These are phyloP conservation scores for Quercus alba DNA, from an alignment of 306 rosid species.

Conservation along the genomic window DNA sequence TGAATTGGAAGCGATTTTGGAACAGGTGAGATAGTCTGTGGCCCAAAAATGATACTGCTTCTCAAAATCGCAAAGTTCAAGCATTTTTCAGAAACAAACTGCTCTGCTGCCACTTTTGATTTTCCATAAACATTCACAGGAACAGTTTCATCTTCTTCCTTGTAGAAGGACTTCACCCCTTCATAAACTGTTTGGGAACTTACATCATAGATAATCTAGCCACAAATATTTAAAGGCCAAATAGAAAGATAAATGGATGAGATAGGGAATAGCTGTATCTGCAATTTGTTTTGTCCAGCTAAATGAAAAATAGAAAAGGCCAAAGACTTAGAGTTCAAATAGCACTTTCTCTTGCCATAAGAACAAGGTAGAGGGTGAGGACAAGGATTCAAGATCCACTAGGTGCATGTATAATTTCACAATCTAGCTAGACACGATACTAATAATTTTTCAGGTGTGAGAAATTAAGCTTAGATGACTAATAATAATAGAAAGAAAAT, in stretches of 20 bases:
- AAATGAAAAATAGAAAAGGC: neutral
- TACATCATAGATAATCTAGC: slow-evolving; percentile 21
- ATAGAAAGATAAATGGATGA: neutral
- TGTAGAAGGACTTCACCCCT: slow-evolving; percentile 83
- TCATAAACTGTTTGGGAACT: slow-evolving; percentile 65
- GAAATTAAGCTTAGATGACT: neutral
- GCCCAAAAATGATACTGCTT: slow-evolving; percentile 96
- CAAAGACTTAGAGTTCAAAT: neutral
- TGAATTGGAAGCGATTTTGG: slow-evolving; percentile 92
- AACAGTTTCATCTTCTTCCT: slow-evolving; percentile 67
- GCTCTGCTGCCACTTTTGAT: slow-evolving; percentile 79
- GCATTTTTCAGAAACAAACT: slow-evolving; percentile 59
- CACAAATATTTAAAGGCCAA: slow-evolving; percentile 10
- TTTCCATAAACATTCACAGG: slow-evolving; percentile 86
- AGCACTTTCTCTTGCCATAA: neutral
- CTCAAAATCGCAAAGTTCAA: slow-evolving; percentile 76
- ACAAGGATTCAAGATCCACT: neutral
- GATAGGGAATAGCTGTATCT: neutral
- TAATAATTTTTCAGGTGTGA: neutral
- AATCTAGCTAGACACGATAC: neutral
- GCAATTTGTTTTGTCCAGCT: neutral
- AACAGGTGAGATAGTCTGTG: slow-evolving; percentile 79
- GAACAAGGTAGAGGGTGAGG: neutral
- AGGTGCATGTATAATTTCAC: neutral
- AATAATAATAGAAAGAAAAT: neutral